Conservation (phyloP, 331 rosid species). For the Stylosanthes scabra region DNA sequence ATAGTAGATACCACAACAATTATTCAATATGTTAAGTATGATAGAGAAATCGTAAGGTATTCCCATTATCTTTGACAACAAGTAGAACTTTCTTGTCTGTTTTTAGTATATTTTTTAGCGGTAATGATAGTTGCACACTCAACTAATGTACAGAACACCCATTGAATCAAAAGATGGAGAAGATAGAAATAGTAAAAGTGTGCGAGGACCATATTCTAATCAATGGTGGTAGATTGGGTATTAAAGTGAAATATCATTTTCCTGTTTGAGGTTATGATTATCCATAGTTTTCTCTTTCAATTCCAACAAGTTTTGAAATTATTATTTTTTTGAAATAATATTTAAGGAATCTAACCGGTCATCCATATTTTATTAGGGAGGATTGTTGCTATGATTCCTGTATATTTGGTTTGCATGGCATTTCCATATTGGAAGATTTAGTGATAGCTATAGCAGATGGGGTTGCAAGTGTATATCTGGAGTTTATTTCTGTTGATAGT, state of each 20-base stretch:
- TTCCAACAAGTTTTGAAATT: conserved; percentile 17
- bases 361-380: conserved; percentile 55
- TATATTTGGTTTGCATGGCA: conserved; percentile 71
- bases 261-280: conserved; percentile 5
- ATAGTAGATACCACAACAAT: too few relatives aligned
- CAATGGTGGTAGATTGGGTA: too few relatives aligned
- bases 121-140: too few relatives aligned
- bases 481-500: conserved; percentile 92
- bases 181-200: too few relatives aligned
- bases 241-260: too few relatives aligned
- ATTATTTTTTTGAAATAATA: not conserved
- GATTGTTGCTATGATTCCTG: conserved; percentile 61
- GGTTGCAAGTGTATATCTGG: conserved; percentile 81
- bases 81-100: conserved; percentile 7
- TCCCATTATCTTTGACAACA: not conserved
- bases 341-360: conserved; percentile 38
- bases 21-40: too few relatives aligned
- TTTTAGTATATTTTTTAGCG: conserved; percentile 18
- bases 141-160: too few relatives aligned
- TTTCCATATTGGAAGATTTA: conserved; percentile 90
- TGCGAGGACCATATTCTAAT: too few relatives aligned
- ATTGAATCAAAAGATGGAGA: too few relatives aligned
- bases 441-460: conserved; percentile 86
- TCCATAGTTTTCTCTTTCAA: conserved; percentile 9
- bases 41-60: too few relatives aligned